Conservation (phyloP, 2,329 filamentous ascomycete genomes). For the Furcasterigmium sp. region DNA sequence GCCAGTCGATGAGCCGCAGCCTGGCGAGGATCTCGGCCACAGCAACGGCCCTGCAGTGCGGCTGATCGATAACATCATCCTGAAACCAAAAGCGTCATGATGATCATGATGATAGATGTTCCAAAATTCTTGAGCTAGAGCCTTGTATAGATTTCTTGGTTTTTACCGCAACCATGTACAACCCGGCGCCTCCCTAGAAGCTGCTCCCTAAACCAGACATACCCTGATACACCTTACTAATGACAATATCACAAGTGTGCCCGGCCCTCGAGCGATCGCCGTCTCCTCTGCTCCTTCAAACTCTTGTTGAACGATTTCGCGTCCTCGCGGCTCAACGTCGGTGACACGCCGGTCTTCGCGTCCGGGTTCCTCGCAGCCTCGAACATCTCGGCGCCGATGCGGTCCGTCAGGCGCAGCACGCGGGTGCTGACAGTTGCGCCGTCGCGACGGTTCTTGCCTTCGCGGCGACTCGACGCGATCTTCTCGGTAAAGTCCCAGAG, state of each 20-base stretch:
- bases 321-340: slow-evolving; percentile 46
- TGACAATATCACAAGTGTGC: slow-evolving; percentile 33
- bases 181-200: too few relatives aligned
- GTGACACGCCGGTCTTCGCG: slow-evolving; percentile 29
- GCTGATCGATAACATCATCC: slow-evolving; percentile 89
- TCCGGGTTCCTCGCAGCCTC: slow-evolving; percentile 41
- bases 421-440: slow-evolving; percentile 81
- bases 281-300: slow-evolving; percentile 40
- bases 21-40: slow-evolving; percentile 71
- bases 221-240: slow-evolving; percentile 4
- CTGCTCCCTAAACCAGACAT: background rate
- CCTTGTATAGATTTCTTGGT: background rate
- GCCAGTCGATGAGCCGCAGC: slow-evolving; percentile 64
- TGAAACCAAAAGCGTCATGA: slow-evolving; percentile 38
- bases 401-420: slow-evolving; percentile 72
- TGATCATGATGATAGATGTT: background rate
- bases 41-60: slow-evolving; percentile 71
- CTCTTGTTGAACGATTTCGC: slow-evolving; percentile 34
- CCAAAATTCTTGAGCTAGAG: too few relatives aligned
- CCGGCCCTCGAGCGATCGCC: slow-evolving; percentile 43
- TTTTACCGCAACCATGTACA: too few relatives aligned
- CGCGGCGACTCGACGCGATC: slow-evolving; percentile 75
- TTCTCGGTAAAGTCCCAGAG: slow-evolving; percentile 90
- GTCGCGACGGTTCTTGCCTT: slow-evolving; percentile 95
- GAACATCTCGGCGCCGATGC: slow-evolving; percentile 67